phyloP scores from a whole-genome alignment of 805 yeast species.

The Metahyphopichia silvanorum region DNA sequence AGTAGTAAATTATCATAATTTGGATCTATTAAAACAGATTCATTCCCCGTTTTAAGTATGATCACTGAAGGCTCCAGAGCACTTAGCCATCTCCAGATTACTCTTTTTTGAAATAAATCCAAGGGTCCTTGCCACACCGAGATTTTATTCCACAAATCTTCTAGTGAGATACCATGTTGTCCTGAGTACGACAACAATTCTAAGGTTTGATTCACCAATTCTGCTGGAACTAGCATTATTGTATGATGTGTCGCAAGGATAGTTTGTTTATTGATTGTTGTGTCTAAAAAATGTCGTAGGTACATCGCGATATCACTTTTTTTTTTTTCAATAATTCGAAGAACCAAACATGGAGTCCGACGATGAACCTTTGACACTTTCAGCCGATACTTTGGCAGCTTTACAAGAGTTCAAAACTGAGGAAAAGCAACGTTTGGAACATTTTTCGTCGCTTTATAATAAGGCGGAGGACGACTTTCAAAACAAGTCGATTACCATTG shows the following conservation, averaged over 20 bases:
- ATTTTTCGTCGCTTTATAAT: slow-evolving; percentile 51
- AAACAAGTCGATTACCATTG: slow-evolving; percentile 50
- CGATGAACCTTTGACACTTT: slow-evolving; percentile 43
- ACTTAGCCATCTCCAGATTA: slow-evolving; percentile 37
- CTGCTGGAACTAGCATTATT: slow-evolving; percentile 20
- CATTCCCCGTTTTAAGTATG: not conserved
- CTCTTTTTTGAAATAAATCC: slow-evolving; percentile 35
- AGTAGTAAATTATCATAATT: slow-evolving; percentile 7
- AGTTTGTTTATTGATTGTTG: not conserved
- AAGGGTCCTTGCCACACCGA: slow-evolving; percentile 14
- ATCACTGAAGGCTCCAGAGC: slow-evolving; percentile 7
- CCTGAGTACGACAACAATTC: slow-evolving; percentile 32
- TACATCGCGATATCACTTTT: not conserved
- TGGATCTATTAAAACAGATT: not conserved
- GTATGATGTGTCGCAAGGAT: not conserved
- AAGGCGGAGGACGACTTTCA: slow-evolving; percentile 57
- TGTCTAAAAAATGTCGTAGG: not conserved
- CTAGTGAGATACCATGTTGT: slow-evolving; percentile 21
- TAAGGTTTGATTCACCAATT: slow-evolving; percentile 19
- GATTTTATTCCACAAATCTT: slow-evolving; percentile 25
- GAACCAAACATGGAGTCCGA: slow-evolving; percentile 32
- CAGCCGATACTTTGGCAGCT: slow-evolving; percentile 51
- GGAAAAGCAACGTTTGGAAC: slow-evolving; percentile 53
- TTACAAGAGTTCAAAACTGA: slow-evolving; percentile 64
- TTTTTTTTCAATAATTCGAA: not conserved